A percentile compares a stretch with the other conserved stretches of the same genome.
These are phyloP conservation scores for Nyssa sinensis DNA, from an alignment of 148 eudicot species.

Conservation along the genomic window DNA sequence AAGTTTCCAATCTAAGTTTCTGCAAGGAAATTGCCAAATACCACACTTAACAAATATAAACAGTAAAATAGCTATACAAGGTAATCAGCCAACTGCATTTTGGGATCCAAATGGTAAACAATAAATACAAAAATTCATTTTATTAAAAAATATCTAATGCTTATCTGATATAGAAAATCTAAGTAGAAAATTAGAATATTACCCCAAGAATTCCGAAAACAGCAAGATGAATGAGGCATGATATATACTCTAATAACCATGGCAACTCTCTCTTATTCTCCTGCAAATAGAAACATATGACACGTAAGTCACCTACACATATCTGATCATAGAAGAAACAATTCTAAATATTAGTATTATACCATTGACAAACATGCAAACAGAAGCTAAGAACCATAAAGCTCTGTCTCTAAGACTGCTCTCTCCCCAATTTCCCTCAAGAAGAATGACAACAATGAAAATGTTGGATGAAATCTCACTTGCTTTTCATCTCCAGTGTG, in stretches of 20 bases:
- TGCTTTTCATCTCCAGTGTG: constrained; percentile 30
- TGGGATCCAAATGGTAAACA: too few species aligned
- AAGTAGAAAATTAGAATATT: not conserved
- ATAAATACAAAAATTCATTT: too few species aligned
- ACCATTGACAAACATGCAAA: not conserved
- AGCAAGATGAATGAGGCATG: constrained; percentile 59
- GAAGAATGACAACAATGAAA: too few species aligned
- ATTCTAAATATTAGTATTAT: not conserved
- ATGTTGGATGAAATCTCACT: constrained; percentile 36
- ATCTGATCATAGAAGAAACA: not conserved
- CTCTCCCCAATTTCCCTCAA: not conserved
- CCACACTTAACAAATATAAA: too few species aligned
- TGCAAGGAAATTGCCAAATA: too few species aligned
- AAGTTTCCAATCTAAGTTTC: too few species aligned
- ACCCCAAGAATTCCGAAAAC: constrained; percentile 83
- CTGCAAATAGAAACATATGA: constrained; percentile 33
- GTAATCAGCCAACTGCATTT: too few species aligned
- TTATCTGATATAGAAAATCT: too few species aligned
- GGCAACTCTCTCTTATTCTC: constrained; percentile 35
- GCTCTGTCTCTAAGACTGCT: not conserved
- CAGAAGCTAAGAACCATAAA: not conserved
- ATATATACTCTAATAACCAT: constrained; percentile 45
- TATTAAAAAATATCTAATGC: too few species aligned
- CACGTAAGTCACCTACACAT: not conserved
- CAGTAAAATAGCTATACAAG: too few species aligned